A percentile compares a stretch with the other conserved stretches of the same genome.
Conservation (phyloP, 2,329 filamentous ascomycete genomes). For the Teratosphaeria zuluensis region DNA sequence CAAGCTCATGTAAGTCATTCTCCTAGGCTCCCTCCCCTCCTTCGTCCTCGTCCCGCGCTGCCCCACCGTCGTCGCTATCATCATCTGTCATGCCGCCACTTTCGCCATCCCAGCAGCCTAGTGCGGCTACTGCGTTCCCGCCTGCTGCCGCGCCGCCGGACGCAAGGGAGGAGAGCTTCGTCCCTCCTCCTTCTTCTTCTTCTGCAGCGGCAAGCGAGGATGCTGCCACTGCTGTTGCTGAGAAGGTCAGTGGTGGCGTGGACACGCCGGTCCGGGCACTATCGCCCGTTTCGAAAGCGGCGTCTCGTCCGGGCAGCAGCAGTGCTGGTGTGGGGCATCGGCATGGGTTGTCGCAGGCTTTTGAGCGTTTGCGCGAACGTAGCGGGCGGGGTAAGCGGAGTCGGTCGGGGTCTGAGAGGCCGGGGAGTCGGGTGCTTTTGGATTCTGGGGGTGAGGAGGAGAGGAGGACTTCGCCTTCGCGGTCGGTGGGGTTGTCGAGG, state of each 20-base stretch:
- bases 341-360: conserved; percentile 2
- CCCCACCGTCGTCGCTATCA: neutral
- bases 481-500: neutral
- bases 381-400: neutral
- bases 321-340: neutral
- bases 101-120: neutral
- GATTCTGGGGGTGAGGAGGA: neutral
- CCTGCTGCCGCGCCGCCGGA: neutral
- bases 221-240: too few species aligned
- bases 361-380: conserved; percentile 6
- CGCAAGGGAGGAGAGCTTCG: neutral
- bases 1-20: neutral
- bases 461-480: neutral
- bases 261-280: neutral
- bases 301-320: neutral
- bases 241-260: too few species aligned
- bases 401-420: neutral
- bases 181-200: neutral
- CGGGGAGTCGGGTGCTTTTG: neutral
- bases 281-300: neutral
- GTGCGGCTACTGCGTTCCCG: neutral
- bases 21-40: neutral
- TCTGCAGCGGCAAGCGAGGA: too few species aligned
- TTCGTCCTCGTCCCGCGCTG: neutral
- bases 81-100: neutral